Evolutionary conservation across 1,139 yeast species (phyloP).

Genomic region (Candida sanyaensis): DNA sequence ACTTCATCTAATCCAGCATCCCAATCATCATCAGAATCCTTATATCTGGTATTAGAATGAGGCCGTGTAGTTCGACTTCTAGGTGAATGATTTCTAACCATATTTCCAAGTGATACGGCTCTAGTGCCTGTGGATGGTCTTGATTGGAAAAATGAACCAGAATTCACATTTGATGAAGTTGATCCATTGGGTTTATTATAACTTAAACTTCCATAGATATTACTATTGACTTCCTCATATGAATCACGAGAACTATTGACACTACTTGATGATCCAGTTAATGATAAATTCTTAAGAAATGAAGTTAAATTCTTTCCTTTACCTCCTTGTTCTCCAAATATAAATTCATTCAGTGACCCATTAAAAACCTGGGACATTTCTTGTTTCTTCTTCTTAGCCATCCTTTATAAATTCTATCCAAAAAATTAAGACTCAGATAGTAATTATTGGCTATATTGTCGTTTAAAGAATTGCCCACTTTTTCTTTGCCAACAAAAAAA

Average conservation of each 20-base stretch:
- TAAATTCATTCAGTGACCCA: conserved; percentile 54
- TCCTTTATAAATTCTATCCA: neutral
- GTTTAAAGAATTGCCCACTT: no score
- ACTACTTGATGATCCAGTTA: conserved; percentile 21
- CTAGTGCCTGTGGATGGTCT: conserved; percentile 20
- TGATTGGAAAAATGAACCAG: conserved; percentile 19
- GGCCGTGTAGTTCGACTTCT: conserved; percentile 10
- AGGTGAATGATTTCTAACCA: conserved; percentile 1
- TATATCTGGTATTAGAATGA: conserved; percentile 29
- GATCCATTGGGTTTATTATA: conserved; percentile 20
- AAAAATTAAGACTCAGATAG: no score
- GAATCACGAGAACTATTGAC: conserved; percentile 7
- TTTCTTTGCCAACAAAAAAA: no score
- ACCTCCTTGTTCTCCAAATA: conserved; percentile 71
- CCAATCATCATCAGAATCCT: conserved; percentile 89
- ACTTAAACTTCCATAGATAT: conserved; percentile 42
- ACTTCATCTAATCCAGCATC: conserved; percentile 75
- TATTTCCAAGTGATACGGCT: conserved; percentile 19
- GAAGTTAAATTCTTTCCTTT: conserved; percentile 63
- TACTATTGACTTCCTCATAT: conserved; percentile 35
- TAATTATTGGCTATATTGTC: no score
- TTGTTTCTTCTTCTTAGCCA: conserved; percentile 46
- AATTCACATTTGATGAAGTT: conserved; percentile 13
- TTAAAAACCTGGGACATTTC: conserved; percentile 64
- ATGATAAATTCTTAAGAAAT: conserved; percentile 54